Conservation (phyloP, 2,329 filamentous ascomycete species). For the Sarocladium oryzae region DNA sequence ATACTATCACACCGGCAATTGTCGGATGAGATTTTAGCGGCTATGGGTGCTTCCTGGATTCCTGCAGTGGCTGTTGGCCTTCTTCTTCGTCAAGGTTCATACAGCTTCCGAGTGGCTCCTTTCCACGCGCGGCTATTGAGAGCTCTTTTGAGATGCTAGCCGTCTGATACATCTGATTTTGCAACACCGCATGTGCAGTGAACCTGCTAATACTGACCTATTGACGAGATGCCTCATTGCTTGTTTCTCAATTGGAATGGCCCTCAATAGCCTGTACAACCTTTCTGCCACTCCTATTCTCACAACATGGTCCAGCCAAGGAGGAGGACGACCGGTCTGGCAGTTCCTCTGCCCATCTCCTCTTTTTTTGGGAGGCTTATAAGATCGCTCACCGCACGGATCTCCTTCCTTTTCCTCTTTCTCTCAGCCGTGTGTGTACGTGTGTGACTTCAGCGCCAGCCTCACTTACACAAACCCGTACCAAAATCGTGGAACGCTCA, state of each 20-base stretch:
- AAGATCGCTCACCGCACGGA: slow-evolving; percentile 4
- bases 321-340: not conserved
- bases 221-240: not conserved
- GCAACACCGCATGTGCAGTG: not conserved
- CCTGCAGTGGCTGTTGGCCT: too few relatives aligned
- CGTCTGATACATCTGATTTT: not conserved
- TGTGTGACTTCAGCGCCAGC: not conserved
- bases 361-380: too few relatives aligned
- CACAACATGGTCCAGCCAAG: not conserved
- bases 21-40: not conserved
- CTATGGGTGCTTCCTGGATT: too few relatives aligned
- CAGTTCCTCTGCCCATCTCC: too few relatives aligned
- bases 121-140: not conserved
- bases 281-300: too few relatives aligned
- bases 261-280: not conserved
- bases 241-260: slow-evolving; percentile 6
- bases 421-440: not conserved
- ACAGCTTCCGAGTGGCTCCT: too few relatives aligned
- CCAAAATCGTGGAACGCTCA: not conserved
- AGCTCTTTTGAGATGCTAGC: not conserved
- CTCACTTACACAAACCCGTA: not conserved
- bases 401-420: not conserved
- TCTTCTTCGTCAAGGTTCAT: too few relatives aligned
- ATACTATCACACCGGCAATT: not conserved
- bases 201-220: not conserved